A percentile compares a stretch with the other conserved stretches of the same genome.
These are phyloP conservation scores for Termitomyces sp. DNA, from an alignment of 768 basidiomycete genomes.

Conservation along the genomic window DNA sequence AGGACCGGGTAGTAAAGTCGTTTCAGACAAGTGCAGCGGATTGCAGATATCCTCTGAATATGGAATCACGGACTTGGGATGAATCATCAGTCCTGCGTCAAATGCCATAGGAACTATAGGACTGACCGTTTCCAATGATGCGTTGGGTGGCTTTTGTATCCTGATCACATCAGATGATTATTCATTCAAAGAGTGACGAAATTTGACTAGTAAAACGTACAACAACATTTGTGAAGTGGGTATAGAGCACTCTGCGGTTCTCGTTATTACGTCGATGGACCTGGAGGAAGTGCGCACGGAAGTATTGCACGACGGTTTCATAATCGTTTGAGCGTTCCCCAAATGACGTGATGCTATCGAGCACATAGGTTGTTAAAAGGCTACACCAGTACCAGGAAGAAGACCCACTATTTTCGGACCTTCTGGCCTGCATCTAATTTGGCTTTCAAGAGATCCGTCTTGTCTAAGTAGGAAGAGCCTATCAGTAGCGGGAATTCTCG, in stretches of 20 bases:
- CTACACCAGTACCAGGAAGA: neutral
- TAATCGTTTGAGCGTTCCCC: slow-evolving; percentile 78
- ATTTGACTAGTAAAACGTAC: slow-evolving; percentile 31
- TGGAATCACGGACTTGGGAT: slow-evolving; percentile 60
- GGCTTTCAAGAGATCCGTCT: slow-evolving; percentile 69
- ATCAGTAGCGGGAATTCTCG: neutral
- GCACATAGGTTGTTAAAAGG: neutral
- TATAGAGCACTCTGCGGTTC: slow-evolving; percentile 74
- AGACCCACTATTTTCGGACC: slow-evolving; percentile 74
- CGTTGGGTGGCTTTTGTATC: slow-evolving; percentile 81
- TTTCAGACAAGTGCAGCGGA: slow-evolving; percentile 62
- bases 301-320: slow-evolving; percentile 78
- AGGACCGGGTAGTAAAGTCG: neutral
- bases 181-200: neutral
- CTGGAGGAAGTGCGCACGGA: slow-evolving; percentile 83
- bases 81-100: slow-evolving; percentile 5
- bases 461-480: slow-evolving; percentile 36
- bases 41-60: slow-evolving; percentile 70
- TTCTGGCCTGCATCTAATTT: slow-evolving; percentile 66
- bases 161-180: slow-evolving; percentile 24
- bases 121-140: slow-evolving; percentile 75
- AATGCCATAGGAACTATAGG: neutral
- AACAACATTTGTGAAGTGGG: slow-evolving; percentile 77
- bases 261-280: slow-evolving; percentile 77
- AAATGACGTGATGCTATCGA: slow-evolving; percentile 68